These are phyloP conservation scores for Annona cherimola DNA, from an alignment of 164 flowering plant species.

Conservation along the genomic window DNA sequence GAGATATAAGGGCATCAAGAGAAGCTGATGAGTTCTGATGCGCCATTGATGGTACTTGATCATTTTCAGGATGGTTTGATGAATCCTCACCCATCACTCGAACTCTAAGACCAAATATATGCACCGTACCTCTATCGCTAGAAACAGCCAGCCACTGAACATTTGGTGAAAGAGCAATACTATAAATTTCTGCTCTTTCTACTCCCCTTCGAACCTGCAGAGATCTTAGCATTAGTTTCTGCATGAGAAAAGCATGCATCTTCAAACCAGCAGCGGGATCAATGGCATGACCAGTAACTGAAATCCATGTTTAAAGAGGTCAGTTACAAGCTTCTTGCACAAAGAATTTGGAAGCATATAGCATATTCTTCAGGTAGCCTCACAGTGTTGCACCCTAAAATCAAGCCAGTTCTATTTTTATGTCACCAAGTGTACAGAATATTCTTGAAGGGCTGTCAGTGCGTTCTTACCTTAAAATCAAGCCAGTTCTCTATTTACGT, in stretches of 20 bases:
- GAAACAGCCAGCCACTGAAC: constrained; percentile 63
- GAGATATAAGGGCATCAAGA: constrained; percentile 59
- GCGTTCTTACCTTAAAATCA: neutral
- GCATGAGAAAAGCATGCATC: neutral
- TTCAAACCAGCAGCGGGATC: neutral
- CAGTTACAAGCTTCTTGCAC: neutral
- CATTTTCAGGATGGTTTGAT: constrained; percentile 26
- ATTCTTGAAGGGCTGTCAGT: too few relatives aligned
- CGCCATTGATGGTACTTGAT: constrained; percentile 28
- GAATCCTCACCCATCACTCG: constrained; percentile 69
- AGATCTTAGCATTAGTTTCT: neutral
- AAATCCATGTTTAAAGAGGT: neutral
- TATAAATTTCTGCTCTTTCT: constrained; percentile 48
- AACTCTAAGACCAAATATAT: constrained; percentile 59
- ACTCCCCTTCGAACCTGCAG: constrained; percentile 54
- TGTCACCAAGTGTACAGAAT: neutral
- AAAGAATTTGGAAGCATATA: neutral
- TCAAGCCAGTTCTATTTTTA: neutral
- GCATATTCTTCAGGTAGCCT: neutral
- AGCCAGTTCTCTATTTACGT: neutral
- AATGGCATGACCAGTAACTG: neutral
- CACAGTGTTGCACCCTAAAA: neutral
- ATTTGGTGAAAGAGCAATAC: constrained; percentile 50
- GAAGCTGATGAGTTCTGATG: constrained; percentile 58
- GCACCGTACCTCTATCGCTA: constrained; percentile 59